phyloP scores from a whole-genome alignment of 2,329 filamentous ascomycete genomes.

The Alternaria dauci region DNA sequence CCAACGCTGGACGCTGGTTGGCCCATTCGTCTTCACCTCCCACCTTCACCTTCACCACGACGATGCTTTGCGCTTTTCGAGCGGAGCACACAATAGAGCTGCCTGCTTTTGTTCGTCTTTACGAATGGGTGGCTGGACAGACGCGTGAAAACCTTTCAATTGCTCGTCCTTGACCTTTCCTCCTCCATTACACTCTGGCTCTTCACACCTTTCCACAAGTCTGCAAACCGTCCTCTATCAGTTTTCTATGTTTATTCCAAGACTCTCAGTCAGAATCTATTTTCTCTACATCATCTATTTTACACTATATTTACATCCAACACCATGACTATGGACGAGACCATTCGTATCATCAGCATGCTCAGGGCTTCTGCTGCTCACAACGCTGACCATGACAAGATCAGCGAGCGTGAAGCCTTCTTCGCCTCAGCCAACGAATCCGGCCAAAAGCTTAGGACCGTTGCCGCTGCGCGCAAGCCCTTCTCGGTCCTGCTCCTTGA shows the following conservation, averaged over 20 bases:
- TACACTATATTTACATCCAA: not conserved
- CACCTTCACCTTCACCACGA: conserved; percentile 28
- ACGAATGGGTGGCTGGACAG: not conserved
- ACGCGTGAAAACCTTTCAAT: conserved; percentile 1
- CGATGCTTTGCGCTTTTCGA: conserved; percentile 9
- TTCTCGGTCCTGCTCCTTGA: conserved; percentile 27
- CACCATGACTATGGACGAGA: conserved; percentile 33
- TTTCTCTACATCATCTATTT: conserved; percentile 1
- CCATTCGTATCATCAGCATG: conserved; percentile 32
- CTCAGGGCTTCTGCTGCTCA: conserved; percentile 35
- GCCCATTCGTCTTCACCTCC: conserved; percentile 7
- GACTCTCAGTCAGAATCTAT: not conserved
- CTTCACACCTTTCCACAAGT: not conserved
- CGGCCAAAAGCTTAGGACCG: conserved; percentile 8
- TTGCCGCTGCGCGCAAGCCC: conserved; percentile 7
- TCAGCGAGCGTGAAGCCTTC: conserved; percentile 12
- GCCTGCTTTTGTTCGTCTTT: conserved; percentile 9
- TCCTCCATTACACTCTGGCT: not conserved
- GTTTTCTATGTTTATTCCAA: conserved; percentile 5
- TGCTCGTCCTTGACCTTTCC: conserved; percentile 1
- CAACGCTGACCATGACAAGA: conserved; percentile 33
- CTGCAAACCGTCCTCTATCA: not conserved
- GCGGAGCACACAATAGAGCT: conserved; percentile 16
- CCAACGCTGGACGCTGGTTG: not conserved
- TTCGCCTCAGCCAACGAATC: conserved; percentile 4